These are phyloP conservation scores for Dimocarpus longan DNA, from an alignment of 345 rosid genomes.

Conservation along the genomic window DNA sequence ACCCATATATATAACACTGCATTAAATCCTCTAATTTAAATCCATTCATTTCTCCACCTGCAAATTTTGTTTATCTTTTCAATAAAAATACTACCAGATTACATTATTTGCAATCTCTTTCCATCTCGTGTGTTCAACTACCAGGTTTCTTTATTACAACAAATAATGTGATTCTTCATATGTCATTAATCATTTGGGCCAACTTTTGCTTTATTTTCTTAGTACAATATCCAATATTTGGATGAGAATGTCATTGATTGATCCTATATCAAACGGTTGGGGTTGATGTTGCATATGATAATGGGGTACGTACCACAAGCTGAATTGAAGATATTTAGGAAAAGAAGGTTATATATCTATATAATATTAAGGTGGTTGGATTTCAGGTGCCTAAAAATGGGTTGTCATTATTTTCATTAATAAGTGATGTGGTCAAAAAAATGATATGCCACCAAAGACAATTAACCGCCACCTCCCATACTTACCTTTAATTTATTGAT, in stretches of 20 bases:
- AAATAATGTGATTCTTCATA: neutral
- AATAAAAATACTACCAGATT: neutral
- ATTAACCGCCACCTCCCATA: neutral
- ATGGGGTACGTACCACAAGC: neutral
- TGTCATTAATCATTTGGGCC: neutral
- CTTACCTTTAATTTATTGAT: conserved; percentile 9
- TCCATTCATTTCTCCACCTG: neutral
- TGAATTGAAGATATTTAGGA: neutral
- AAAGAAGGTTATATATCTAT: neutral
- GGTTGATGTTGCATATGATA: neutral
- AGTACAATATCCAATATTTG: neutral
- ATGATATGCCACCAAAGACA: neutral
- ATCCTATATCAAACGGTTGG: neutral
- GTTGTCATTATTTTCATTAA: neutral
- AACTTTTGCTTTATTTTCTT: neutral
- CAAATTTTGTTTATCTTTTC: neutral
- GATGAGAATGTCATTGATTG: neutral
- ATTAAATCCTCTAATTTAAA: neutral
- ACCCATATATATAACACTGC: neutral
- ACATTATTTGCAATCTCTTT: neutral
- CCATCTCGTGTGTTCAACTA: neutral
- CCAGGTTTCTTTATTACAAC: neutral
- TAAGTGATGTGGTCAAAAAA: neutral
- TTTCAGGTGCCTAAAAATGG: neutral
- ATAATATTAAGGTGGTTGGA: conserved; percentile 22